Evolutionary conservation across 1,284 basidiomycete species (phyloP).

Genomic region (Puccinia coronata): DNA sequence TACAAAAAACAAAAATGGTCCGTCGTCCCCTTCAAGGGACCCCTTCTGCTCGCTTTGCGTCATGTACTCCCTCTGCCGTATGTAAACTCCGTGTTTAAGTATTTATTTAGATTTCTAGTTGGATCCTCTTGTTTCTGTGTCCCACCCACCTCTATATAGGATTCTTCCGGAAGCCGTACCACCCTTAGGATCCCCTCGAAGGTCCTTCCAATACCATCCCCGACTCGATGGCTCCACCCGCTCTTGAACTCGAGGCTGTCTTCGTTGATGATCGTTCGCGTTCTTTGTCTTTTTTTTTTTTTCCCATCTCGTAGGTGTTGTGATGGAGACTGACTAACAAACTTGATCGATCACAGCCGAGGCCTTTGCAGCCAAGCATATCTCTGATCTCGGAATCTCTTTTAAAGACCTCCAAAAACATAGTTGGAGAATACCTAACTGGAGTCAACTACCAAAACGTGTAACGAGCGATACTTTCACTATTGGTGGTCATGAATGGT

Average conservation of each 20-base stretch:
- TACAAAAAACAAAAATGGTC: not conserved
- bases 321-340: not conserved
- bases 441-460: slow-evolving; percentile 93
- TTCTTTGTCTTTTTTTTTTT: no score
- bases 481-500: slow-evolving; percentile 98
- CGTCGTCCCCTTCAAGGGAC: no score
- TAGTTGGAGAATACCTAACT: slow-evolving; percentile 78
- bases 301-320: not conserved
- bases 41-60: not conserved
- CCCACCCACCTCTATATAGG: not conserved
- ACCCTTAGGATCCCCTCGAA: slow-evolving; percentile 49
- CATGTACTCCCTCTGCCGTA: not conserved
- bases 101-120: not conserved
- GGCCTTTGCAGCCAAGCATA: slow-evolving; percentile 87
- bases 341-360: slow-evolving; percentile 66
- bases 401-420: slow-evolving; percentile 90
- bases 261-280: slow-evolving; percentile 49
- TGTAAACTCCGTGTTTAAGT: not conserved
- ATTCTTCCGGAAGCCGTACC: no score
- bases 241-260: slow-evolving; percentile 42
- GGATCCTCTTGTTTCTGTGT: not conserved
- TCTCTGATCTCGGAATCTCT: slow-evolving; percentile 92
- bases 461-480: slow-evolving; percentile 92
- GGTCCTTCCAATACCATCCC: slow-evolving; percentile 43
- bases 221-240: slow-evolving; percentile 47